Evolutionary conservation across 139 green algal genomes (phyloP).

Genomic region (Chlorella sp.): DNA sequence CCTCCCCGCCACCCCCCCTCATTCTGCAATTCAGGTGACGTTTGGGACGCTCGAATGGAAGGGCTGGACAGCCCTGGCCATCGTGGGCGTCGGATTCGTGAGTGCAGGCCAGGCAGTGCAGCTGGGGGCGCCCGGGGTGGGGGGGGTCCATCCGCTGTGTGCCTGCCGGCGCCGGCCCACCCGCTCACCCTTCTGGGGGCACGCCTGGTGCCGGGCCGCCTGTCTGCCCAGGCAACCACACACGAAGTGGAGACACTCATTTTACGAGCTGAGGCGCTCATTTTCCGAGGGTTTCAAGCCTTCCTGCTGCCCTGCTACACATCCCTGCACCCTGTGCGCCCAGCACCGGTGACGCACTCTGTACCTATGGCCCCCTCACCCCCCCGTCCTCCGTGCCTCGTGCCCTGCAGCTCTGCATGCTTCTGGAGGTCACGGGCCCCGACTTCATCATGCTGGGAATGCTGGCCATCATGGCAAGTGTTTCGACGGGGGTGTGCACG

Average conservation of each 20-base stretch:
- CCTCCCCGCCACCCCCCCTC: neutral
- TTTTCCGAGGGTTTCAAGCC: no score
- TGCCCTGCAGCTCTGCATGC: neutral
- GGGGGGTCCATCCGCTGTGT: neutral
- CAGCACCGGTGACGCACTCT: no score
- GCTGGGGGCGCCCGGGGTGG: no score
- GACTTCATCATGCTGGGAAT: slow-evolving; percentile 9
- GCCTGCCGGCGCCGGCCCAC: no score
- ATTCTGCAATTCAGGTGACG: neutral
- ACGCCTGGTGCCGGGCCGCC: no score
- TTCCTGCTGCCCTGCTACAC: no score
- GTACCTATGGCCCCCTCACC: no score
- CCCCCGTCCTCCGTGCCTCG: neutral
- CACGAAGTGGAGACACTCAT: no score
- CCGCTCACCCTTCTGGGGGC: neutral
- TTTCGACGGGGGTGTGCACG: neutral
- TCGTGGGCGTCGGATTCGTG: neutral
- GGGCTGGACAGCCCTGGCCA: neutral
- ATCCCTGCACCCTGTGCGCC: no score
- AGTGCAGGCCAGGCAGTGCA: neutral
- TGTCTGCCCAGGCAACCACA: neutral
- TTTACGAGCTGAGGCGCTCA: no score
- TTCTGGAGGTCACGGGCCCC: neutral
- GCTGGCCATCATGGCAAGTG: neutral
- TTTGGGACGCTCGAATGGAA: neutral